Base-by-base conservation (phyloP, 768 basidiomycete species). In the Rhodosporidiobolus odoratus region DNA sequence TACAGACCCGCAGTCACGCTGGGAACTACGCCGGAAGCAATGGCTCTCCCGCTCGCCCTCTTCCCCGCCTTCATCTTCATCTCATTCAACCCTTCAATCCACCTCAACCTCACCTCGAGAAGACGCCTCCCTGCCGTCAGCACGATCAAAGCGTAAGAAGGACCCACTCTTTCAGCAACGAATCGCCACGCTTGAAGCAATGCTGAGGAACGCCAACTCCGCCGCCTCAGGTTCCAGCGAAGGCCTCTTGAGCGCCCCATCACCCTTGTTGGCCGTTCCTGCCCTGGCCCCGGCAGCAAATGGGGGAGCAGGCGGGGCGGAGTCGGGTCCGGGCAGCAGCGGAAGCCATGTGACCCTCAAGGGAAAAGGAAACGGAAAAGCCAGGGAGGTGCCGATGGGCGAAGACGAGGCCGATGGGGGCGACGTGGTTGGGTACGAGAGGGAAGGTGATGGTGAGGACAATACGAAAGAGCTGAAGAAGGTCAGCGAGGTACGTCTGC, bases 161-260 rank as follows among this genome's bases (percentile, higher is more conserved):
- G 69, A 71, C 32, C 21, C 60, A 10, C n/a, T 66, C 0, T 71
- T 71, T 34, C 45, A 47, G n/a, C 47, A 66, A 47, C 53, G 69
- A 4, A 71, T 71, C 30, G 25, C 34, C 15, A 71, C 69, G n/a
- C 54, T 71, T 45, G 69, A 66, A n/a, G 23, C 27, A 23, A 57
- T 71, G 54, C 57, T 71, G 16, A 41, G 69, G 23, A 32, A 15
- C 27, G 60, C 59, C 10, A 65, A 65, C 60, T 50, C 40, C 50
- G n/a, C 45, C 5, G 25, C 67, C 23, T 16, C 45, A 25, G 56
- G 2, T 8, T 27, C 5, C 34, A 4, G 12, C 41, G 23, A 19
- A 23, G 32, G 25, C 32, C 19, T 30, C 15, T 19, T 47, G 25
- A 19, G 6, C 16, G 34, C 48, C 2, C 19, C 61, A 9, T 4